phyloP scores from a whole-genome alignment of 805 yeast genomes.

The Metschnikowia peoriensis region DNA sequence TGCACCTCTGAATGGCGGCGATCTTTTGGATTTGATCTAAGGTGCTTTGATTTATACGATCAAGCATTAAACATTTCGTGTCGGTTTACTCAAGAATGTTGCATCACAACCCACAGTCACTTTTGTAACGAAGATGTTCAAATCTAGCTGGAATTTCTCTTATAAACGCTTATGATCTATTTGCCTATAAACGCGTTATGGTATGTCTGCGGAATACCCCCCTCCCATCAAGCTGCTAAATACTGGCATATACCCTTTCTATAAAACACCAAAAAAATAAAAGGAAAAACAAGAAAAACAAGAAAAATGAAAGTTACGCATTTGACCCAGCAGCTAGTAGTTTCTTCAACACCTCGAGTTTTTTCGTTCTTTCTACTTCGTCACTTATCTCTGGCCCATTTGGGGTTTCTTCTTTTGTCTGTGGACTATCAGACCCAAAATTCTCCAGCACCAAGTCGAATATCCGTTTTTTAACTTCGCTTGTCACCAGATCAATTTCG shows the following conservation, averaged over 20 bases:
- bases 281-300: neutral
- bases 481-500: constrained; percentile 40
- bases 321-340: neutral
- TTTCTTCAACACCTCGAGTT: neutral
- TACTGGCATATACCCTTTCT: neutral
- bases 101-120: too few relatives aligned
- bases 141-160: too few relatives aligned
- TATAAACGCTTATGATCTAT: neutral
- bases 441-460: constrained; percentile 16
- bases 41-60: too few relatives aligned
- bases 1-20: constrained; percentile 19
- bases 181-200: neutral
- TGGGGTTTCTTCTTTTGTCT: neutral
- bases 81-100: too few relatives aligned
- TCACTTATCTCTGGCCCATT: neutral
- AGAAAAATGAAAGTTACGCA: neutral
- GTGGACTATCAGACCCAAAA: neutral
- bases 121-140: too few relatives aligned
- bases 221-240: neutral
- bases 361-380: neutral
- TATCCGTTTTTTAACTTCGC: constrained; percentile 39
- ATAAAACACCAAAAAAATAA: neutral
- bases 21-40: constrained; percentile 39
- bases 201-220: neutral
- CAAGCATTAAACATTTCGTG: too few relatives aligned